A percentile compares a stretch with the other conserved stretches of the same genome.
phyloP scores from a whole-genome alignment of 257 asterid species.

The Solanum medicagineum region DNA sequence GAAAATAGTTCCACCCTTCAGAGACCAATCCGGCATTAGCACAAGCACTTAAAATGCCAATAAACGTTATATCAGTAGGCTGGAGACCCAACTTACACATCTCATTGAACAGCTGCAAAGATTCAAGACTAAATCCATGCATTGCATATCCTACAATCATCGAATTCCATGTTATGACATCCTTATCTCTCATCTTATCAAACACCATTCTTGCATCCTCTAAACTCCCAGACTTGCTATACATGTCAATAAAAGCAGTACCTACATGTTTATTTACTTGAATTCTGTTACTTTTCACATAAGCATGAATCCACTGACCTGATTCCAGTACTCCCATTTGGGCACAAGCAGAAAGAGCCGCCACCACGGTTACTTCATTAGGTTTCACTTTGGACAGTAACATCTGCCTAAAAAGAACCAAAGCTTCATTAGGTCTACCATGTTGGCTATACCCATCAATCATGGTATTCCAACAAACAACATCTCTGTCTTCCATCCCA shows the following conservation, averaged over 20 bases:
- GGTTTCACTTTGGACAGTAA: slow-evolving; percentile 9
- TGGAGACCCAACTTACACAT: background rate
- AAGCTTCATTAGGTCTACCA: slow-evolving; percentile 16
- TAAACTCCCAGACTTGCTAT: slow-evolving; percentile 22
- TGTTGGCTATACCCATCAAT: slow-evolving; percentile 23
- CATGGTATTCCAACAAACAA: slow-evolving; percentile 23
- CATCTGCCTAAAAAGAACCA: slow-evolving; percentile 16
- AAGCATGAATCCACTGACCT: slow-evolving; percentile 24
- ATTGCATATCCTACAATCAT: slow-evolving; percentile 20
- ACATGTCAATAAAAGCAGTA: slow-evolving; percentile 27
- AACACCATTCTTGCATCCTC: slow-evolving; percentile 18
- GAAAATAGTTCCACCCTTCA: slow-evolving; percentile 11
- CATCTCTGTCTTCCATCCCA: slow-evolving; percentile 17
- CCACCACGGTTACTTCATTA: slow-evolving; percentile 15
- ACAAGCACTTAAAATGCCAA: slow-evolving; percentile 15
- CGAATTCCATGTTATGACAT: slow-evolving; percentile 16
- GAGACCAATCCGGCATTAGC: slow-evolving; percentile 17
- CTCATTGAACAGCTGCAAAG: slow-evolving; percentile 5
- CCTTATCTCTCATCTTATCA: slow-evolving; percentile 11
- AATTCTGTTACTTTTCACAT: slow-evolving; percentile 10
- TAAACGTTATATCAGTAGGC: slow-evolving; percentile 17
- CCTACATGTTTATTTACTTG: slow-evolving; percentile 9
- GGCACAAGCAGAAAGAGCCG: slow-evolving; percentile 18
- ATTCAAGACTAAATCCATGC: slow-evolving; percentile 15
- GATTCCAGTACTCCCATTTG: slow-evolving; percentile 19